Conservation (phyloP, 148 eudicot genomes). For the Amaranthus palmeri region DNA sequence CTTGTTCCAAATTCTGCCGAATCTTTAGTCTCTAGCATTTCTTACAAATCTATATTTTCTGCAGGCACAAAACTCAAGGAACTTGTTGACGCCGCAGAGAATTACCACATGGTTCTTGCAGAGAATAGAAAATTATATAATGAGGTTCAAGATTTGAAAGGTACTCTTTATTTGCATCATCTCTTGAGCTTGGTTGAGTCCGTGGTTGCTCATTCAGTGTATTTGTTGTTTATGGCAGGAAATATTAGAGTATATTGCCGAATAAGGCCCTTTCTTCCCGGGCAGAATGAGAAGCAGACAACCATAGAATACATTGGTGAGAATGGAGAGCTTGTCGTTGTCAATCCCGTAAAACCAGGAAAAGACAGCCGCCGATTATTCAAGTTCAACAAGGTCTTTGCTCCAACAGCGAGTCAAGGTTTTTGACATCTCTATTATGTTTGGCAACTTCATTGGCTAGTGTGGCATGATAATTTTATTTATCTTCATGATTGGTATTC, state of each 20-base stretch:
- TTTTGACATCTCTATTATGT: slow-evolving; percentile 1
- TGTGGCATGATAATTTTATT: not conserved
- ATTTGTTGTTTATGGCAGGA: slow-evolving; percentile 39
- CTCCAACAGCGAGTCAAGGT: slow-evolving; percentile 87
- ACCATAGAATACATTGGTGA: slow-evolving; percentile 83
- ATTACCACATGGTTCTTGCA: slow-evolving; percentile 72
- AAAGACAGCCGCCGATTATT: slow-evolving; percentile 71
- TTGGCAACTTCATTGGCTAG: slow-evolving; percentile 1
- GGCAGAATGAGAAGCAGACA: slow-evolving; percentile 65
- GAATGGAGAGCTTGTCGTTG: slow-evolving; percentile 74
- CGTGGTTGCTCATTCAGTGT: slow-evolving; percentile 7
- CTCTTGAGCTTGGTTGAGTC: slow-evolving; percentile 6
- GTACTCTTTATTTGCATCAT: slow-evolving; percentile 29
- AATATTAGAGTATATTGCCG: slow-evolving; percentile 91
- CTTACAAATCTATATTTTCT: slow-evolving; percentile 15
- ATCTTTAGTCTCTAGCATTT: not conserved
- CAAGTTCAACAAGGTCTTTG: slow-evolving; percentile 84
- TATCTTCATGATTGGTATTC: not conserved
- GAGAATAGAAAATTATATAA: slow-evolving; percentile 89
- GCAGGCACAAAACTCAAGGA: slow-evolving; percentile 66
- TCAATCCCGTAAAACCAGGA: slow-evolving; percentile 70
- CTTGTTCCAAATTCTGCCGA: slow-evolving; percentile 11
- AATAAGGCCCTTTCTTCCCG: slow-evolving; percentile 85
- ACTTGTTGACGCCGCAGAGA: slow-evolving; percentile 72
- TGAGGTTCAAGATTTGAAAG: slow-evolving; percentile 97